Conservation (phyloP, 345 rosid genomes). For the Orychophragmus violaceus region DNA sequence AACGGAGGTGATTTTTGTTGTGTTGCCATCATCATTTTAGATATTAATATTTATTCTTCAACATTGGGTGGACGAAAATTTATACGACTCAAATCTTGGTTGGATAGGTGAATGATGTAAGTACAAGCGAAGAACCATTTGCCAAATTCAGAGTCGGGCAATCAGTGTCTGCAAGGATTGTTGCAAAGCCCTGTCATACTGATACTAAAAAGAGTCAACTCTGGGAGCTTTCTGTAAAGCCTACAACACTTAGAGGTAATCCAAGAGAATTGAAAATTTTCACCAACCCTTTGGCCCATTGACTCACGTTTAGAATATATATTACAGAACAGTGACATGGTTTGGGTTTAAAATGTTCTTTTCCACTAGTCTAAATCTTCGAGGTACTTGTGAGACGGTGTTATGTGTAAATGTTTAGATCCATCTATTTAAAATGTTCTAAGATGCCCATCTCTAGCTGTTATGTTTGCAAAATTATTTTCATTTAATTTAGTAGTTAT, state of each 20-base stretch:
- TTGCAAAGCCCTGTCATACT: conserved; percentile 49
- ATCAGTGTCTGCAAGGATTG: conserved; percentile 67
- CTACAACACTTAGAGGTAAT: conserved; percentile 57
- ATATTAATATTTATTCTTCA: conserved; percentile 2
- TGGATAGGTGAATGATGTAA: conserved; percentile 54
- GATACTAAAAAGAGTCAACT: conserved; percentile 43
- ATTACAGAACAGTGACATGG: conserved; percentile 1
- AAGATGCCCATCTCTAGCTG: not conserved
- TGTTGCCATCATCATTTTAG: conserved; percentile 12
- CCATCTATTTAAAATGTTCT: not conserved
- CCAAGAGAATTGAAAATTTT: not conserved
- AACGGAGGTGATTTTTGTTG: conserved; percentile 64
- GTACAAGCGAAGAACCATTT: conserved; percentile 51
- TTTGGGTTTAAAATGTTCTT: not conserved
- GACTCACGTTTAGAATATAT: not conserved
- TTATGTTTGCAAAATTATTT: not conserved
- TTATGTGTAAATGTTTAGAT: not conserved
- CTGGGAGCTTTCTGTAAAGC: conserved; percentile 89
- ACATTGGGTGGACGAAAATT: not conserved
- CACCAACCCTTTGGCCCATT: not conserved
- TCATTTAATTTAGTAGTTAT: not conserved
- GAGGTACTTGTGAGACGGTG: not conserved
- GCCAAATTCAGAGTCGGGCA: conserved; percentile 73
- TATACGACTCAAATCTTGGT: conserved; percentile 18
- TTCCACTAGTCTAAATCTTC: not conserved